Conservation (phyloP, 2,329 filamentous ascomycete species). For the Fusarium napiforme region DNA sequence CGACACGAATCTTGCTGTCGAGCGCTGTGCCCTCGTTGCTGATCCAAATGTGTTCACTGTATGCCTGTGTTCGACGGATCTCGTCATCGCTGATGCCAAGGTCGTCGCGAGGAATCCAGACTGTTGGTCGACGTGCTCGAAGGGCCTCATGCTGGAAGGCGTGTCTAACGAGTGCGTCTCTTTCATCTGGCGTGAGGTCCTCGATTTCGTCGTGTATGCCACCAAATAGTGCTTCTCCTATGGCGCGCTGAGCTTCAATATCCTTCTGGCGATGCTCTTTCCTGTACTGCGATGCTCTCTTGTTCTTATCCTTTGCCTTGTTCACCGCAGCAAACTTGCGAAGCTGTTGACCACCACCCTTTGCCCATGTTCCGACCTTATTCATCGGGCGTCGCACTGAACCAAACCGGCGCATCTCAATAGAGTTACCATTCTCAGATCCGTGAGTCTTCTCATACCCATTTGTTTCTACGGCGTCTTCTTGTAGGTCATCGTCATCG, state of each 20-base stretch:
- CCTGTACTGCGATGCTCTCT: constrained; percentile 59
- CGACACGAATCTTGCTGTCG: constrained; percentile 82
- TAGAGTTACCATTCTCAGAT: background rate
- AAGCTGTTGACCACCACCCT: constrained; percentile 61
- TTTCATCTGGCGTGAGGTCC: constrained; percentile 89
- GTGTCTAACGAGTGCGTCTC: constrained; percentile 84
- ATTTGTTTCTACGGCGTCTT: constrained; percentile 36
- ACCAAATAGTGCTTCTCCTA: constrained; percentile 85
- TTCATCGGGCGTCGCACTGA: constrained; percentile 58
- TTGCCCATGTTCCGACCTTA: constrained; percentile 52
- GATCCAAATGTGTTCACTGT: constrained; percentile 88
- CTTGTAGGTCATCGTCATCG: constrained; percentile 61
- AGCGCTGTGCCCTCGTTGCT: constrained; percentile 92
- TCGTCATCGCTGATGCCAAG: constrained; percentile 93
- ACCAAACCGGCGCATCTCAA: constrained; percentile 54
- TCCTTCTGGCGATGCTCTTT: constrained; percentile 65
- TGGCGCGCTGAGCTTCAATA: constrained; percentile 76
- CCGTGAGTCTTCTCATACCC: no score
- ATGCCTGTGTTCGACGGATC: constrained; percentile 78
- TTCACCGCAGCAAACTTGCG: constrained; percentile 54
- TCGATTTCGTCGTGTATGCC: constrained; percentile 93
- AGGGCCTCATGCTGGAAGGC: constrained; percentile 93
- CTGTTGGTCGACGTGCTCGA: constrained; percentile 82
- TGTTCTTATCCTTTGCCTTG: constrained; percentile 42
- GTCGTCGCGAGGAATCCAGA: constrained; percentile 95